Percentiles rank a stretch among this genome's conserved stretches.
Evolutionary conservation across 192 early-diverging fungal species (phyloP).

Genomic region (Podila horticola): DNA sequence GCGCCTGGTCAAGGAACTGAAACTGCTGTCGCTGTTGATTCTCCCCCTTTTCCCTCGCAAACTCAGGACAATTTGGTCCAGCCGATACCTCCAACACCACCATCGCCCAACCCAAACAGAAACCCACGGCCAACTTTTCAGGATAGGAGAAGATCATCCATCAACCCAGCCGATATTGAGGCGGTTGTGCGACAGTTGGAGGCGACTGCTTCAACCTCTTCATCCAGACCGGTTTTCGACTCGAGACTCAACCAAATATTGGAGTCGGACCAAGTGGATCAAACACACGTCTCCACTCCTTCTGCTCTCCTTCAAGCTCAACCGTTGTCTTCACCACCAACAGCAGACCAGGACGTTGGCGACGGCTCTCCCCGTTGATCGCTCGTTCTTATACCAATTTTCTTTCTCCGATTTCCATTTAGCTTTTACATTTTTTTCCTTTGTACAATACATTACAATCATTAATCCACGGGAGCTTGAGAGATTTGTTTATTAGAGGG

Average conservation of each 20-base stretch:
- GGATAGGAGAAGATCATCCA: constrained; percentile 38
- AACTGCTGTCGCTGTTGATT: no score
- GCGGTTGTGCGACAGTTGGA: constrained; percentile 32
- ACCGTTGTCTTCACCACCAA: constrained; percentile 17
- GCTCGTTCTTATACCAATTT: no score
- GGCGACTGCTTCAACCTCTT: constrained; percentile 11
- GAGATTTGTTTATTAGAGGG: no score
- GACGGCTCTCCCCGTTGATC: no score
- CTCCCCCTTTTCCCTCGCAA: neutral
- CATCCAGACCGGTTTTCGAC: neutral
- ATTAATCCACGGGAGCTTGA: no score
- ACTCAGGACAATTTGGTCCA: neutral
- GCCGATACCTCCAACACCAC: constrained; percentile 33
- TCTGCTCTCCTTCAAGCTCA: neutral
- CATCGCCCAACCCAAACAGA: constrained; percentile 44
- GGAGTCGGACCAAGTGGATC: neutral
- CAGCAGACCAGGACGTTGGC: neutral
- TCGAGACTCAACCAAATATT: neutral
- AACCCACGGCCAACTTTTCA: constrained; percentile 42
- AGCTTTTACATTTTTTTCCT: no score
- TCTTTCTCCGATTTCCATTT: no score
- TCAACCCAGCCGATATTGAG: constrained; percentile 49
- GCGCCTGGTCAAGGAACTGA: neutral
- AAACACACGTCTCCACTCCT: neutral
- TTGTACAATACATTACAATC: no score